Base-by-base conservation (phyloP, 176 grass and related monocot genomes). In the Eragrostis curvula region DNA sequence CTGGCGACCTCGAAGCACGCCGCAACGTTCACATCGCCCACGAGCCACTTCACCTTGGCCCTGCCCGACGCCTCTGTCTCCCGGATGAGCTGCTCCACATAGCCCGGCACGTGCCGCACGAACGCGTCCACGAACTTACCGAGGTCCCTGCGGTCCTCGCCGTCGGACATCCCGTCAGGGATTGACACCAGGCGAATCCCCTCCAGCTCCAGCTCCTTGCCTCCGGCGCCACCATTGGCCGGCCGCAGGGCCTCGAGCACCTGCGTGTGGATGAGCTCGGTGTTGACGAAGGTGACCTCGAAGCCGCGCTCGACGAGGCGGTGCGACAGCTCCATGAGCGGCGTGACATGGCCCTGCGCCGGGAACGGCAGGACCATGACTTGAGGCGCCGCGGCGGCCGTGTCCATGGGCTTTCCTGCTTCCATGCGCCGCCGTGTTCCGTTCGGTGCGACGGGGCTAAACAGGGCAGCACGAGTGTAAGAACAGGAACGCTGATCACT, bases 271-370 rank as follows among this genome's bases (percentile, higher is more conserved):
- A 81, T 78, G 57, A 82, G 55, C 68, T 92, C 78, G 20, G 93
- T 95, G 87, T 90, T 92, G 70, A 92, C 84, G 62, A 95, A 92
- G 78, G 90, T 95, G 78, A 92, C 78, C 79, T 95, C 70, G 82
- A 95, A 80, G 32, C 90, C 93, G 42, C 86, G 87, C 29, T 89
- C 81, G 30, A 87, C 73, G 40, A 95, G 90, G 69, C 84, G n/a
- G 87, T 92, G 92, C 23, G 87, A 83, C 77, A 92, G 89, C 68
- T 92, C 89, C 92, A 95, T 92, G 52, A 91, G 66, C 14, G 89
- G 89, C 28, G 71, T 74, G 76, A 91, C 80, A 65, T 91, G 89
- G 68, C 84, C 89, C 73, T 91, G 89, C 28, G 77, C 77, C 1
- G 63, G 77, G 48, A 55, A 80, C 36, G 77, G 77, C 30, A 80